Evolutionary conservation across 441 rosid species (phyloP), one percentile per base, ranked within the genome.

Genomic region (Pelargonium citronellum): DNA sequence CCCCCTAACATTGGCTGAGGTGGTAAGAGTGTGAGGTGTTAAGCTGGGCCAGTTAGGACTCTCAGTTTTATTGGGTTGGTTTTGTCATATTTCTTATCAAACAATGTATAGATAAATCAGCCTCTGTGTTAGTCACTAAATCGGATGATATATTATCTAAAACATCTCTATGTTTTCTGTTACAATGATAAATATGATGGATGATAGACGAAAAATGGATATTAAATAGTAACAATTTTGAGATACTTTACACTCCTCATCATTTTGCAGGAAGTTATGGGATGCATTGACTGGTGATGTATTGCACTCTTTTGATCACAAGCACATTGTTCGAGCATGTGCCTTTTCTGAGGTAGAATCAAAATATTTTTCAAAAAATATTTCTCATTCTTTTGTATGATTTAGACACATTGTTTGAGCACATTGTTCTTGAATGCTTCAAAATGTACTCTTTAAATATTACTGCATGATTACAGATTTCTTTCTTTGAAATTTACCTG

Each of bases 301-400:
- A 69, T 75, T 95, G 75, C 99, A 91, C 74, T 95, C 97, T 47
- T 95, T 95, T 80, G 97, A 91, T 68, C 99, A 95, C 81, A 91
- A 89, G 82, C 97, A 95, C 78, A 95, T 95, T 73, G 97, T 95
- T 77, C 85, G 97, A 69, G 96, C 99, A 7, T 91, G 95, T 46
- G 82, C 96, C 64, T 91, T 95, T 83, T 95, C 99, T 7, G 94
- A 90, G 90, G 99, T 94, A 70, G 3, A 67, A 37, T 69, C 60
- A 17, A 24, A 11, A 55, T 75, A 7, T 69, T 22, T 66, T 71
- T 49, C 61, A 41, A 65, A 49, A 15, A 24, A 44, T 34, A 17
- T 46, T 15, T 47, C 11, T 47, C 15, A 10, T 37, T 67, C n/a
- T 65, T 64, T 47, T 43, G 15, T 17, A 17, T 58, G 61, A 2